Percentiles rank a stretch among this genome's conserved stretches.
Evolutionary conservation across 331 rosid species (phyloP).

Genomic region (Stylosanthes scabra): DNA sequence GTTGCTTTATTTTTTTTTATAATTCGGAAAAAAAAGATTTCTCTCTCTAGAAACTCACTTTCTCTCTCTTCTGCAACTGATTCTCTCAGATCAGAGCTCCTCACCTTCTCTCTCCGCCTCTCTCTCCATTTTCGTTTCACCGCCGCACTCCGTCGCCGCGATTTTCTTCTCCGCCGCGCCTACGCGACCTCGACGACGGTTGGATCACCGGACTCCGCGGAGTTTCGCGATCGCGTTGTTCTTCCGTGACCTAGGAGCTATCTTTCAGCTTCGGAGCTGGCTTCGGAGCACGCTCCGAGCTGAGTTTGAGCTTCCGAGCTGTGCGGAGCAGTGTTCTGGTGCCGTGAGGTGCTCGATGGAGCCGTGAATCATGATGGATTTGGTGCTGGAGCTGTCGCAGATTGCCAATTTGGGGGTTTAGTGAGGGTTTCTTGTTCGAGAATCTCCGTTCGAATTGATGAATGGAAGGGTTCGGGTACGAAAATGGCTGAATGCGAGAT

Average conservation of each 20-base stretch:
- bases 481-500: constrained; percentile 59
- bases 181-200: constrained; percentile 41
- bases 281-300: too few species aligned
- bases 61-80: constrained; percentile 66
- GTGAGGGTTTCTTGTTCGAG: constrained; percentile 43
- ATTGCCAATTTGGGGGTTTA: constrained; percentile 48
- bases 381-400: constrained; percentile 44
- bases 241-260: constrained; percentile 38
- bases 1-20: constrained; percentile 3
- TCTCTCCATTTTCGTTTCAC: constrained; percentile 42
- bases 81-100: constrained; percentile 68
- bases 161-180: constrained; percentile 50
- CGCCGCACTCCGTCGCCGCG: constrained; percentile 60
- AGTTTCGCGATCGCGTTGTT: constrained; percentile 49
- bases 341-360: constrained; percentile 39
- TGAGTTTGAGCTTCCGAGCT: constrained; percentile 36
- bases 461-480: constrained; percentile 75
- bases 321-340: constrained; percentile 38
- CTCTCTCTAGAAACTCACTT: constrained; percentile 43
- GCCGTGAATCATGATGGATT: constrained; percentile 67
- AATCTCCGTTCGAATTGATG: constrained; percentile 51
- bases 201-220: constrained; percentile 46
- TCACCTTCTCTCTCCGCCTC: constrained; percentile 46
- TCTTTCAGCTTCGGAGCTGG: not conserved
- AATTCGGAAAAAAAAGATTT: constrained; percentile 38